A percentile compares a stretch with the other conserved stretches of the same genome.
Evolutionary conservation across 2,329 filamentous ascomycete genomes (phyloP).

Genomic region (Septoria linicola): DNA sequence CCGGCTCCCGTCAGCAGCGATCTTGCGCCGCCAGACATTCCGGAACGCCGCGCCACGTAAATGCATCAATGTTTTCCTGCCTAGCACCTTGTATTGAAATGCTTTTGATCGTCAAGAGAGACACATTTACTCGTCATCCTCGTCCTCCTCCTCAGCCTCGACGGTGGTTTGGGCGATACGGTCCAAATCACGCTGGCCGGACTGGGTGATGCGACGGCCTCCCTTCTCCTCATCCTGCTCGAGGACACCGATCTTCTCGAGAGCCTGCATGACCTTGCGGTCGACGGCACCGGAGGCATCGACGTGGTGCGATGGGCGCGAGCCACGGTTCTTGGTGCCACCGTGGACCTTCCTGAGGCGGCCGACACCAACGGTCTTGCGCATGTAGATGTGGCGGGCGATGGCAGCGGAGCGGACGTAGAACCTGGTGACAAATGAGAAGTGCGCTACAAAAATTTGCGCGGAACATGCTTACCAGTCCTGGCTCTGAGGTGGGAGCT

Average conservation of each 20-base stretch:
- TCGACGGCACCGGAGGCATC: conserved; percentile 93
- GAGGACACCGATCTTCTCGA: conserved; percentile 98
- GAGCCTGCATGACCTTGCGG: conserved; percentile 94
- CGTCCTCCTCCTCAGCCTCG: conserved; percentile 52
- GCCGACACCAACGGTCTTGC: conserved; percentile 98
- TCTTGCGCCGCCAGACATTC: conserved; percentile 12
- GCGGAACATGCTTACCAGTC: conserved; percentile 77
- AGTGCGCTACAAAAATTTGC: not conserved
- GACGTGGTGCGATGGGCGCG: conserved; percentile 88
- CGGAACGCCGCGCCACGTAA: conserved; percentile 25
- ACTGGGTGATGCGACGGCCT: conserved; percentile 96
- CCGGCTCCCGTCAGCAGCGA: conserved; percentile 20
- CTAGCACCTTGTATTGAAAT: conserved; percentile 12
- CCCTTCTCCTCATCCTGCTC: conserved; percentile 99
- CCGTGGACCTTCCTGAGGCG: conserved; percentile 96
- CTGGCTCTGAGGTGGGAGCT: conserved; percentile 95
- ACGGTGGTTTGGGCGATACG: conserved; percentile 57
- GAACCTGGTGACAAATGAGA: conserved; percentile 49
- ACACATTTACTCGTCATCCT: conserved; percentile 38
- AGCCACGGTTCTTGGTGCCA: conserved; percentile 86
- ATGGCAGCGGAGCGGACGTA: conserved; percentile 87
- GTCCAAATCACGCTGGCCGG: conserved; percentile 98
- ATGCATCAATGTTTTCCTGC: conserved; percentile 18
- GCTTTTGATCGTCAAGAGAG: conserved; percentile 10
- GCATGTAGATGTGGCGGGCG: conserved; percentile 97